These are phyloP conservation scores for Neurospora sp. DNA, from an alignment of 495 filamentous ascomycete genomes.

Conservation along the genomic window DNA sequence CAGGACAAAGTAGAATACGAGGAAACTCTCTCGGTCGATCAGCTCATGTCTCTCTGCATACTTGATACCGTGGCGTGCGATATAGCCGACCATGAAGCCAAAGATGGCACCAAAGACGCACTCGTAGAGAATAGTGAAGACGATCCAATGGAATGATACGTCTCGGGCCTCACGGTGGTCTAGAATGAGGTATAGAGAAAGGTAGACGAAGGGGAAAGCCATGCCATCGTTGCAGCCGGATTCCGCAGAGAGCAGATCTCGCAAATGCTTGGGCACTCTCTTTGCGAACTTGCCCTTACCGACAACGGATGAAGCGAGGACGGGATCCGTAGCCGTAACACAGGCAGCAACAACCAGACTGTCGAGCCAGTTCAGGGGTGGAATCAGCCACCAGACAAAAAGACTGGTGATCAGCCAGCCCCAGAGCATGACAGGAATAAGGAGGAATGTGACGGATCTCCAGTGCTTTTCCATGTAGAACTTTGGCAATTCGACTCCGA, in stretches of 20 bases:
- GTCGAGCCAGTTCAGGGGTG: slow-evolving; percentile 74
- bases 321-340: slow-evolving; percentile 95
- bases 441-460: slow-evolving; percentile 79
- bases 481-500: slow-evolving; percentile 96
- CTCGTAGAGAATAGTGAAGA: slow-evolving; percentile 86
- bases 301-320: slow-evolving; percentile 94
- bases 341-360: slow-evolving; percentile 80
- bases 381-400: slow-evolving; percentile 96
- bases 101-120: slow-evolving; percentile 88
- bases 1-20: slow-evolving; percentile 97
- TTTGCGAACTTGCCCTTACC: slow-evolving; percentile 99
- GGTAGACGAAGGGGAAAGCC: slow-evolving; percentile 98
- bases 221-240: slow-evolving; percentile 99
- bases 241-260: slow-evolving; percentile 91
- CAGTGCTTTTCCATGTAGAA: slow-evolving; percentile 98
- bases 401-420: slow-evolving; percentile 92
- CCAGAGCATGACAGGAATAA: slow-evolving; percentile 94
- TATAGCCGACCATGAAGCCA: slow-evolving; percentile 80
- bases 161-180: slow-evolving; percentile 56
- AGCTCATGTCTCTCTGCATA: slow-evolving; percentile 73
- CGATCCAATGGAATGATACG: slow-evolving; percentile 81
- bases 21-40: slow-evolving; percentile 93
- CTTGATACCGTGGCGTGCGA: slow-evolving; percentile 83
- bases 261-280: slow-evolving; percentile 90
- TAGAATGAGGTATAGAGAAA: slow-evolving; percentile 76